These are phyloP conservation scores for Vanderwaltozyma polyspora DNA, from an alignment of 805 yeast genomes.

Conservation along the genomic window DNA sequence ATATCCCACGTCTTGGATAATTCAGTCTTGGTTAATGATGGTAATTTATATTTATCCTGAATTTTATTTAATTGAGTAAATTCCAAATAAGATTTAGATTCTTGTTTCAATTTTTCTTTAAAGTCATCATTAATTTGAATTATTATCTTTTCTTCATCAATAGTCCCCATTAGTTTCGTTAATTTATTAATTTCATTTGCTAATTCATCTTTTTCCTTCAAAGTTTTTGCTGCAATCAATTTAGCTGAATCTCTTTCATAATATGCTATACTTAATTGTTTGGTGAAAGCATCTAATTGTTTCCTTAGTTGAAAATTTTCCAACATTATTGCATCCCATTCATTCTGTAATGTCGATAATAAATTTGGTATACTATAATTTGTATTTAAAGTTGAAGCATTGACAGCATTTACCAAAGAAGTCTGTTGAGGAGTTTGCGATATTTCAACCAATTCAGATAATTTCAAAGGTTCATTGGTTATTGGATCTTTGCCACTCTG, in stretches of 20 bases:
- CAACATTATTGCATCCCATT: conserved; percentile 79
- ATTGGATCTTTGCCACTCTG: conserved; percentile 70
- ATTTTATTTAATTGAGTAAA: conserved; percentile 1
- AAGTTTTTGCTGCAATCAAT: conserved; percentile 65
- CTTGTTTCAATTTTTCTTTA: background rate
- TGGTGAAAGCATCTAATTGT: conserved; percentile 52
- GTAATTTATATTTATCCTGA: conserved; percentile 2
- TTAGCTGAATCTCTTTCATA: conserved; percentile 88
- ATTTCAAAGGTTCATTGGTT: conserved; percentile 45
- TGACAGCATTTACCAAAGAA: conserved; percentile 18
- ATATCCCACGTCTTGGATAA: background rate
- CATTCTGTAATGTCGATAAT: conserved; percentile 66
- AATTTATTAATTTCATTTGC: conserved; percentile 50
- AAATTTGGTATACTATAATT: conserved; percentile 54
- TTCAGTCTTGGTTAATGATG: background rate
- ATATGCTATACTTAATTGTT: conserved; percentile 65
- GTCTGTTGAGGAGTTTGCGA: conserved; percentile 24
- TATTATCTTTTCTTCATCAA: conserved; percentile 2
- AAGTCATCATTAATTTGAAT: conserved; percentile 1
- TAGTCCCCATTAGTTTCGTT: conserved; percentile 30
- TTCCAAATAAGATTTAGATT: conserved; percentile 3
- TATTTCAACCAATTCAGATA: conserved; percentile 46
- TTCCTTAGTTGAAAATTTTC: conserved; percentile 71
- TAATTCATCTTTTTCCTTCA: conserved; percentile 70
- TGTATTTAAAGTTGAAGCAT: conserved; percentile 37